A percentile compares a stretch with the other conserved stretches of the same genome.
Evolutionary conservation across 2,329 filamentous ascomycete genomes (phyloP).

Genomic region (Tympanopsis confertula): DNA sequence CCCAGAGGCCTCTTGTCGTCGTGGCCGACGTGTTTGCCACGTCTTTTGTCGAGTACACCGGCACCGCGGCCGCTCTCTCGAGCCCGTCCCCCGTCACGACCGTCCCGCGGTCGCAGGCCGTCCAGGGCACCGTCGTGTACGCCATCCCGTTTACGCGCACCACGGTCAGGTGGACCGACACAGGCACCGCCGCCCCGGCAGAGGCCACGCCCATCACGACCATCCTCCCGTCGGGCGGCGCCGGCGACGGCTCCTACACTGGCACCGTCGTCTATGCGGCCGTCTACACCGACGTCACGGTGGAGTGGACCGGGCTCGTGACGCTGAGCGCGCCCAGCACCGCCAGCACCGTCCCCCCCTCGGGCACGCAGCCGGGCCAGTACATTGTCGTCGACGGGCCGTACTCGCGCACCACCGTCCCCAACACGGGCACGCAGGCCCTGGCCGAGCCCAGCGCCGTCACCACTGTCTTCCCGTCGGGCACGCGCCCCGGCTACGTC

Average conservation of each 20-base stretch:
- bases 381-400: not conserved
- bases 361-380: not conserved
- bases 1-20: not conserved
- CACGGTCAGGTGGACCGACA: not conserved
- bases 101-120: not conserved
- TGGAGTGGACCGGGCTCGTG: not conserved
- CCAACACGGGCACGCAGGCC: not conserved
- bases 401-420: not conserved
- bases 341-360: not conserved
- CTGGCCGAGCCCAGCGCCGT: not conserved
- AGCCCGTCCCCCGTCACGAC: not conserved
- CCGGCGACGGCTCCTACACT: not conserved
- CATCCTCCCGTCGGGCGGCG: not conserved
- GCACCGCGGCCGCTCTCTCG: not conserved
- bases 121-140: not conserved
- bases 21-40: not conserved
- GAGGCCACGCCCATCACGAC: not conserved
- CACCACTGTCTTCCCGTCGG: not conserved
- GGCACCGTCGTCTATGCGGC: not conserved
- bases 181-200: no score
- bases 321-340: not conserved
- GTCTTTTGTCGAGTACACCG: not conserved
- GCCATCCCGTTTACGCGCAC: not conserved
- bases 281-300: not conserved
- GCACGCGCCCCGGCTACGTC: not conserved